Base-by-base conservation (phyloP, 805 yeast genomes). In the Cephaloascus fragrans region DNA sequence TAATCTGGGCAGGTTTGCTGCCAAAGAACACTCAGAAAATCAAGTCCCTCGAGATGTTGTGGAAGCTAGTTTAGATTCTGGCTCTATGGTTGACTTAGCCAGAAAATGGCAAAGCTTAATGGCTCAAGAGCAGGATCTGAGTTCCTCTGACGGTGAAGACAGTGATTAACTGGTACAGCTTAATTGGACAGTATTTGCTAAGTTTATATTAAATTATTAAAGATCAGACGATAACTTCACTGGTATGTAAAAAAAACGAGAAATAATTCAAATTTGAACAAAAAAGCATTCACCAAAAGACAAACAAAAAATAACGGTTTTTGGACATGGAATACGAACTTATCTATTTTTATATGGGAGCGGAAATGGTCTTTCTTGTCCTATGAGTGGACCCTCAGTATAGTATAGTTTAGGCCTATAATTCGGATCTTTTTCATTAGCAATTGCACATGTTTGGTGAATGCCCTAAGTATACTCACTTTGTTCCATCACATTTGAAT, bases 1-100 rank as follows among this genome's bases (percentile, higher is more conserved):
- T 17, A 84, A 87, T 44, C 62, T 83, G 4, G 84, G 87, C 0
- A 65, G 90, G 23, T 88, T 88, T 63, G 81, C 86, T 0, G 61
- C 77, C 0, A 85, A 83, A 46, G 95, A 86, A 37, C 90, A 86
- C 52, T 76, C 95, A 2, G 95, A 90, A 49, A 86, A 80, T 55
- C 89, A 85, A 51, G 96, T 93, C 2, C 99, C 99, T 0, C 69
- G 73, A 38, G 99, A 93, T 51, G 77, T 93, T 17, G 83, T 93
- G 3, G 93, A 87, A 53, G 96, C 96, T 2, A 69, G 84, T 26
- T 50, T 77, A 48, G 79, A 83, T 47, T 72, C 89, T 0, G 67
- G 70, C 17, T 73, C 82, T 0, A 80, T 87, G 72, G 78, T 75
- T 10, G 88, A 82, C 37, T 59, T 84, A 45, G 77, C 83, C 1